Evolutionary conservation across 2,329 filamentous ascomycete species (phyloP).

Genomic region (Colletotrichum sp.): DNA sequence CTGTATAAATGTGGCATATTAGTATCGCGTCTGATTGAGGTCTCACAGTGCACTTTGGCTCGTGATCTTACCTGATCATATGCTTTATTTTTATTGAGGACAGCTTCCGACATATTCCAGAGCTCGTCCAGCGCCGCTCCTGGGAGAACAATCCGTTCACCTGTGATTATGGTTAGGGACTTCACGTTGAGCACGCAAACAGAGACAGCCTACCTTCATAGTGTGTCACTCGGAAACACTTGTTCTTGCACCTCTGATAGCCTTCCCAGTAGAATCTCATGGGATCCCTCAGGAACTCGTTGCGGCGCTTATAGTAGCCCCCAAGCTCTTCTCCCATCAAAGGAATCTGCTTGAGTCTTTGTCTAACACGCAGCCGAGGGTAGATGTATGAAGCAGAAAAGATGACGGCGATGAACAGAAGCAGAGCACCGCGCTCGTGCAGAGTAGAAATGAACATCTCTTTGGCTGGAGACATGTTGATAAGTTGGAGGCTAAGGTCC

Average conservation of each 20-base stretch:
- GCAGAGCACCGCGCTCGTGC: background rate
- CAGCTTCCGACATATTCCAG: background rate
- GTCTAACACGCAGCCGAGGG: background rate
- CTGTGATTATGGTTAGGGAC: background rate
- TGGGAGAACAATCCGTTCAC: background rate
- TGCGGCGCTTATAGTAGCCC: background rate
- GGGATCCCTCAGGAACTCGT: background rate
- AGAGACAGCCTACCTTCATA: background rate
- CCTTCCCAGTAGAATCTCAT: conserved; percentile 1
- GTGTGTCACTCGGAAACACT: background rate
- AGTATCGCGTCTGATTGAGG: background rate
- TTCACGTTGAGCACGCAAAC: background rate
- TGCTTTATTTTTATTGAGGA: conserved; percentile 4
- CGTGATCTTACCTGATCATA: background rate
- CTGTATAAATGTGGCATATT: background rate
- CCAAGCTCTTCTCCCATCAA: conserved; percentile 2
- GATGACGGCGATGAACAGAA: background rate
- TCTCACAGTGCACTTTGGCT: background rate
- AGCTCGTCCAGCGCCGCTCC: conserved; percentile 1
- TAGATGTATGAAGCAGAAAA: background rate
- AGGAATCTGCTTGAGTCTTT: background rate
- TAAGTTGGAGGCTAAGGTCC: background rate
- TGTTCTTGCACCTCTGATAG: background rate
- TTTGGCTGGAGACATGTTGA: background rate
- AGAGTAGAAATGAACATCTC: background rate